Base-by-base conservation (phyloP, 2,329 filamentous ascomycete genomes). In the Metarhizium humberi region DNA sequence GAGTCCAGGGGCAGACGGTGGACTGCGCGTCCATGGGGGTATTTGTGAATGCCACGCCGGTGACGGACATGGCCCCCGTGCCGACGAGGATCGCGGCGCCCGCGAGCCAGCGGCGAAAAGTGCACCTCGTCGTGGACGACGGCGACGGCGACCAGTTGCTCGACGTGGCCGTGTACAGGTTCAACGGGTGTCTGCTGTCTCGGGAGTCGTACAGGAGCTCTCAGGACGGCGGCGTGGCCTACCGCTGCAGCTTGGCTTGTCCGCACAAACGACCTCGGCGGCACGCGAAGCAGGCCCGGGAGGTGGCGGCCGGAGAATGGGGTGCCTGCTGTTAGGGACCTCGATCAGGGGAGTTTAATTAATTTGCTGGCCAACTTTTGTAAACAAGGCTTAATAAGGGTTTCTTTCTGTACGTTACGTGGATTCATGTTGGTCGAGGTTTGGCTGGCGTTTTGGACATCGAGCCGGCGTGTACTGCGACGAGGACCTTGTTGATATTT, bases 121-220 rank as follows among this genome's bases (percentile, higher is more conserved):
- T 36, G 16, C 48, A 50, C 32, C 51, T 40, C 8, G 10, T 13
- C 3, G 30, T 34, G 20, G 20, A 52, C 5, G 42, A 52, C 3
- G 42, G 42, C 8, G 10, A 34, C 2, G 42, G 42, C 6, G 14
- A 51, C 2, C 30, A 38, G 4, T 25, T 59, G 46, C 29, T 57
- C 42, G 55, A 52, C 11, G 36, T 57, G 43, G 55, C 52, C 10
- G 48, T 59, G 25, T 60, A 58, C 46, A 55, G 53, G 3, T 20
- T 56, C 8, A 32, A 46, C 13, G 57, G 57, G 3, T 61, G 60
- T 38, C 38, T 61, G 13, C 56, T 58, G 56, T 32, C 58, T 4
- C 52, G 55, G 16, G 50, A 51, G 13, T 47, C 55, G 7, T 59
- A 56, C 45, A 53, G 50, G 16, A 50, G 43, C 18, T n/a, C 4